Evolutionary conservation across 345 rosid species (phyloP).

Genomic region (Syzygium grande): DNA sequence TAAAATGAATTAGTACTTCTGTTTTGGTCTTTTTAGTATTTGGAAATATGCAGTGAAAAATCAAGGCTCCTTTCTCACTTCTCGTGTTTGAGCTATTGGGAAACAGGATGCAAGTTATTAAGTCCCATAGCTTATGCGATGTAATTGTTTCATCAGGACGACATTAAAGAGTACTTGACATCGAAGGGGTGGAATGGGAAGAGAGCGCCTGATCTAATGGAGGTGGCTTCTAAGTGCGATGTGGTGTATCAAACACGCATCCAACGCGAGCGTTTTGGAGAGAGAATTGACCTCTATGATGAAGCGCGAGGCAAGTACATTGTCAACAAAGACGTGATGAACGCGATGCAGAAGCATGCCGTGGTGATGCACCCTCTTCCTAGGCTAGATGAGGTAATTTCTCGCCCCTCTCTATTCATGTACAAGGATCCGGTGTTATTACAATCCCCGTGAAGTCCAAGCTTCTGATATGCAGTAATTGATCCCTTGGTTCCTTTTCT

Average conservation of each 20-base stretch:
- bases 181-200: slow-evolving; percentile 72
- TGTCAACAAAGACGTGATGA: slow-evolving; percentile 45
- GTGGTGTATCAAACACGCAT: slow-evolving; percentile 91
- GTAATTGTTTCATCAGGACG: slow-evolving; percentile 45
- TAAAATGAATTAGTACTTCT: not conserved
- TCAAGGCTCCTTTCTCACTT: not conserved
- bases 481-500: not conserved
- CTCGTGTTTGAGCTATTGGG: not conserved
- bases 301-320: slow-evolving; percentile 94
- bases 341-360: slow-evolving; percentile 74
- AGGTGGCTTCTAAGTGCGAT: slow-evolving; percentile 83
- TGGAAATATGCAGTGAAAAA: not conserved
- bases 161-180: slow-evolving; percentile 79
- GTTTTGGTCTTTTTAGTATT: not conserved
- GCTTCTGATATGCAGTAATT: not conserved
- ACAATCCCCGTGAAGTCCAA: not conserved
- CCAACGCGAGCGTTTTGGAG: slow-evolving; percentile 87
- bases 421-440: too few species aligned
- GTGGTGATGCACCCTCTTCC: slow-evolving; percentile 98
- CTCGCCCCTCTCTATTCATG: too few species aligned
- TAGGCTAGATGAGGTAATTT: slow-evolving; percentile 77
- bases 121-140: not conserved
- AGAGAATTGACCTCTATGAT: slow-evolving; percentile 75
- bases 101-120: not conserved
- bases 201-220: slow-evolving; percentile 72